Evolutionary conservation across 148 eudicot species (phyloP), one percentile per base, ranked within the genome.

Genomic region (Chenopodium album): DNA sequence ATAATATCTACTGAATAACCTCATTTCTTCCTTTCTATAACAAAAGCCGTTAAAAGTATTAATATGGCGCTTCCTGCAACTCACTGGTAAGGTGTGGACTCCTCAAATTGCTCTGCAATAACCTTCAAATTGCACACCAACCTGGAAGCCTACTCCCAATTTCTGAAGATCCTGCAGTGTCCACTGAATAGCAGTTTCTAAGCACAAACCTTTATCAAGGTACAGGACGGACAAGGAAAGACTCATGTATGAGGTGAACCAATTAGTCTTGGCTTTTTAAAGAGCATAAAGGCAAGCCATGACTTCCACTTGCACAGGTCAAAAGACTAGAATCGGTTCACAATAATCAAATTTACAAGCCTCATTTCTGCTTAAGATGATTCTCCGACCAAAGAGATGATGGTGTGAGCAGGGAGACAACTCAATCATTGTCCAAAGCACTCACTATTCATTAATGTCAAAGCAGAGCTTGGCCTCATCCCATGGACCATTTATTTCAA

Each of bases 401-500:
- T 11, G 52, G 26, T 23, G 7, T 14, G 70, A 31, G 56, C 22
- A 67, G 44, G 28, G 46, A 60, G 34, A 66, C 29, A 78, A 14
- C 77, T 69, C 70, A 76, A 75, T 41, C 37, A 14, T 50, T 12
- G 29, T 44, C 20, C 12, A 26, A 23, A 19, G 54, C 10, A n/a
- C 50, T 41, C 71, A 17, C 13, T 48, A 78, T 59, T 93, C 96
- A 37, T 90, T 92, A 68, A 92, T 87, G 76, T 93, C 88, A 77
- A 95, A 93, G 85, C 97, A 95, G 52, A 95, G 93, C 85, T 93
- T 93, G 76, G 98, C 97, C 87, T 95, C 98, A 82, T 93, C 98
- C 97, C 97, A 92, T 14, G 98, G 98, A 78, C 98, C 98, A 83
- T 95, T 95, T 71, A 93, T 95, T 85, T 95, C 97, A 84, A 95